A percentile compares a stretch with the other conserved stretches of the same genome.
Conservation (phyloP, 2,329 filamentous ascomycete genomes). For the Didymella segeticola region DNA sequence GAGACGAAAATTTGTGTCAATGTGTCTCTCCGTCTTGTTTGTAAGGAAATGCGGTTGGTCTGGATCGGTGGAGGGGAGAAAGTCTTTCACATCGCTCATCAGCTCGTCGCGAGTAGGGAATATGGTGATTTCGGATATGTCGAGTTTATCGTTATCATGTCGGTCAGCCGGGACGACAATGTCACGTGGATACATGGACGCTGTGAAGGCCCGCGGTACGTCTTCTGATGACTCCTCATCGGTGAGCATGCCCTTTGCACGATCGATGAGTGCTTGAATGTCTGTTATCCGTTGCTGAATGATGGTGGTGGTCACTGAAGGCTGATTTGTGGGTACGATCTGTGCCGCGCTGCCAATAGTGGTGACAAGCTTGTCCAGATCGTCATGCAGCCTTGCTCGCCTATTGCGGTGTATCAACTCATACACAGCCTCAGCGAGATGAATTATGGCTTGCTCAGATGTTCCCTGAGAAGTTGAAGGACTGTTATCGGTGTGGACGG, state of each 20-base stretch:
- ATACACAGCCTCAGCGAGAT: constrained; percentile 17
- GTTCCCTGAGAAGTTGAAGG: background rate
- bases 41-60: constrained; percentile 37
- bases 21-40: constrained; percentile 32
- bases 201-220: background rate
- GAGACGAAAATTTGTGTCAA: constrained; percentile 45
- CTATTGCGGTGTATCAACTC: constrained; percentile 24
- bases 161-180: constrained; percentile 29
- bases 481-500: background rate
- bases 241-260: constrained; percentile 7
- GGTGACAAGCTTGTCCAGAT: constrained; percentile 16
- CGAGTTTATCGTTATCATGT: constrained; percentile 44
- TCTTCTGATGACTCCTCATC: background rate
- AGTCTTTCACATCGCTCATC: constrained; percentile 49
- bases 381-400: constrained; percentile 28
- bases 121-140: constrained; percentile 40
- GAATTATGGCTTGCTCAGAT: constrained; percentile 9
- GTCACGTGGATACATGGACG: constrained; percentile 34
- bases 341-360: constrained; percentile 9
- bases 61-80: constrained; percentile 39
- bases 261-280: background rate
- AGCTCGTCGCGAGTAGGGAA: constrained; percentile 45
- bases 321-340: constrained; percentile 4
- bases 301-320: constrained; percentile 1
- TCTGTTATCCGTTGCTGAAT: constrained; percentile 1